A percentile compares a stretch with the other conserved stretches of the same genome.
Conservation (phyloP, 208 protist species). For the Kentomonas sorsogonicus region DNA sequence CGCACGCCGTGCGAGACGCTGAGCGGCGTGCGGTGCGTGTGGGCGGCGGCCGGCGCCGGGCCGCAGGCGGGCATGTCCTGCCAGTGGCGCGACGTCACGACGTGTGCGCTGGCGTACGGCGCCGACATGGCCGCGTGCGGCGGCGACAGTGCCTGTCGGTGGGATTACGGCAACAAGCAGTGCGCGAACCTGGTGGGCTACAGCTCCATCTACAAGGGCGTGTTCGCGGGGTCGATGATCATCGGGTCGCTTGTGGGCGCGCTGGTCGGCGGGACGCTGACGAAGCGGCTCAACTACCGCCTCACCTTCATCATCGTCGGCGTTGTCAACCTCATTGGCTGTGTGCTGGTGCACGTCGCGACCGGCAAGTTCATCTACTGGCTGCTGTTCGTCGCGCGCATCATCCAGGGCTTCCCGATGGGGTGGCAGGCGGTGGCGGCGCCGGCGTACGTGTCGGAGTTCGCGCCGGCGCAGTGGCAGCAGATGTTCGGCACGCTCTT, state of each 20-base stretch:
- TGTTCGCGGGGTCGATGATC: slow-evolving; percentile 82
- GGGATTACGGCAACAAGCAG: slow-evolving; percentile 32
- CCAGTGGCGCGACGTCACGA: slow-evolving; percentile 25
- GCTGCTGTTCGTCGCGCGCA: slow-evolving; percentile 57
- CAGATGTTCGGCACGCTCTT: slow-evolving; percentile 65
- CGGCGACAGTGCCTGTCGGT: slow-evolving; percentile 33
- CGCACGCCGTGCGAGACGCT: slow-evolving; percentile 32
- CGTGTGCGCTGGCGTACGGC: slow-evolving; percentile 27
- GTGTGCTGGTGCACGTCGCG: slow-evolving; percentile 59
- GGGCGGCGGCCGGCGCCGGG: slow-evolving; percentile 14
- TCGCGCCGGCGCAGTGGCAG: slow-evolving; percentile 44
- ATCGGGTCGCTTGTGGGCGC: slow-evolving; percentile 70
- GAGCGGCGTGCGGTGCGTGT: slow-evolving; percentile 47
- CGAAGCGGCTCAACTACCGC: slow-evolving; percentile 36
- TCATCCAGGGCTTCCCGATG: slow-evolving; percentile 64
- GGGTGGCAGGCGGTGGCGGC: slow-evolving; percentile 51
- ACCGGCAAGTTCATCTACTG: slow-evolving; percentile 47
- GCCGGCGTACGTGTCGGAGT: slow-evolving; percentile 73
- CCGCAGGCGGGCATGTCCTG: slow-evolving; percentile 20
- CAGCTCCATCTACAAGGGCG: slow-evolving; percentile 50
- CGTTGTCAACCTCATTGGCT: slow-evolving; percentile 41
- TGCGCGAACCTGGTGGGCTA: slow-evolving; percentile 56
- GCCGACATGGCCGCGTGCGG: slow-evolving; percentile 13
- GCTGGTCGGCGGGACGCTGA: slow-evolving; percentile 44
- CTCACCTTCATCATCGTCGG: slow-evolving; percentile 53